phyloP scores from a whole-genome alignment of 495 filamentous ascomycete genomes.

The Tuber microsphaerosporum region DNA sequence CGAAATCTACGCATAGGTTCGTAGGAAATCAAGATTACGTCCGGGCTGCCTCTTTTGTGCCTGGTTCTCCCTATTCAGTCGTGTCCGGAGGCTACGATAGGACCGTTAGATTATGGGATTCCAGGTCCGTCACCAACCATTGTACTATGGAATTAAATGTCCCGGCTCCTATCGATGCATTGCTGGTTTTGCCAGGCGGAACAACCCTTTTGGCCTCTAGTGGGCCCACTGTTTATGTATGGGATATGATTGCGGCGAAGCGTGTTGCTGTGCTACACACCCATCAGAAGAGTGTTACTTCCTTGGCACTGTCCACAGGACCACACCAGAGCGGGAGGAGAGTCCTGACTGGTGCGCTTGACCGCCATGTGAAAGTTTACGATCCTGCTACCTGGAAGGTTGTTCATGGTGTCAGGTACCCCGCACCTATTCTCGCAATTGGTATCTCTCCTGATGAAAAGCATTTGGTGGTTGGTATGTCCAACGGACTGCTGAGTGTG shows the following conservation, averaged over 20 bases:
- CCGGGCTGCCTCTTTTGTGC: constrained; percentile 75
- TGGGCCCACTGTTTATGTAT: constrained; percentile 82
- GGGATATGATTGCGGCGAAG: constrained; percentile 87
- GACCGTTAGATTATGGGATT: constrained; percentile 90
- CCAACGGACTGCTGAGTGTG: constrained; percentile 79
- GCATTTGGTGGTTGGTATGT: constrained; percentile 89
- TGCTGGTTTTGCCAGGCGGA: constrained; percentile 75
- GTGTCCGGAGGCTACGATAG: constrained; percentile 89
- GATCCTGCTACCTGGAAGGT: constrained; percentile 89
- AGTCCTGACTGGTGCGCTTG: constrained; percentile 76
- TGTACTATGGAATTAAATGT: constrained; percentile 89
- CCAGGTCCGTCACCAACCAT: constrained; percentile 48
- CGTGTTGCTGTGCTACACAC: constrained; percentile 77
- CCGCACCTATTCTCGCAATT: constrained; percentile 77
- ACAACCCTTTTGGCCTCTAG: constrained; percentile 79
- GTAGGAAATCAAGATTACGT: constrained; percentile 92
- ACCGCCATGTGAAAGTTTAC: constrained; percentile 94
- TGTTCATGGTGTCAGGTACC: constrained; percentile 84
- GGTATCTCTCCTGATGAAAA: constrained; percentile 70
- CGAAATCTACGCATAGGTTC: constrained; percentile 66
- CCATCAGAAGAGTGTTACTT: constrained; percentile 96
- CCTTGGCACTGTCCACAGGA: constrained; percentile 60
- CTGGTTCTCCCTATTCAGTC: constrained; percentile 63
- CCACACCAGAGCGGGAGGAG: constrained; percentile 59
- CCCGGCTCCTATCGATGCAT: constrained; percentile 71